Base-by-base conservation (phyloP, 208 protist genomes). In the Vickermania spadyakhi region DNA sequence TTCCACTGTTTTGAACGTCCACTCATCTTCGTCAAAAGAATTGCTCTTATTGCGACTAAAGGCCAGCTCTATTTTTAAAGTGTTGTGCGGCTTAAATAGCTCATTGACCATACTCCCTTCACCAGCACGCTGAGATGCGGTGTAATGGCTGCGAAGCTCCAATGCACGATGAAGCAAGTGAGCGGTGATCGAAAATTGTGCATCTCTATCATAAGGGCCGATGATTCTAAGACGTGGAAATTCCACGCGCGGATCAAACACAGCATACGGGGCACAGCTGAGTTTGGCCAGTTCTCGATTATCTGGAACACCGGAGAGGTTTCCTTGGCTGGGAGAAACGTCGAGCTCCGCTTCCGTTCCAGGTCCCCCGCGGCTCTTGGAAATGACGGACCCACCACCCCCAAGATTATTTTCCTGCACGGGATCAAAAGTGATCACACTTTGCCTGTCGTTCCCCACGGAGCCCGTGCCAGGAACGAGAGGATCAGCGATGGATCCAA, bases 1-100 rank as follows among this genome's bases (percentile, higher is more conserved):
- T 60, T 91, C 88, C 23, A 94, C 88, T 27, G 84, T 92, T 66
- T 94, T 94, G 68, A 81, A 94, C 75, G 85, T 91, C 84, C 88
- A 94, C 70, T 94, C 88, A 28, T 87, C 73, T 64, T 94, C 84
- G 54, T 94, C 80, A 67, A 92, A 91, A 49, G 56, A 54, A 64
- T 73, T 65, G 55, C 71, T 51, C 5, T 68, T 62, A 45, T 79
- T 64, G 4, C 60, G 66, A 51, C 73, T 79, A 58, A 79, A 79
- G 45, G 74, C 74, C 50, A 52, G 56, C 26, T 69, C 64, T 41
- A 61, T 69, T 42, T 70, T 50, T 2, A 58, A 60, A 0, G 74
- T 62, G 56, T 81, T 64, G 49, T 62, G 73, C 14, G 64, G 73
- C 2, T 58, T 49, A 14, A 66, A 68, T 52, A 79, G 53, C 55